phyloP scores from a whole-genome alignment of 495 filamentous ascomycete species.

The Penicillium bialowiezense region DNA sequence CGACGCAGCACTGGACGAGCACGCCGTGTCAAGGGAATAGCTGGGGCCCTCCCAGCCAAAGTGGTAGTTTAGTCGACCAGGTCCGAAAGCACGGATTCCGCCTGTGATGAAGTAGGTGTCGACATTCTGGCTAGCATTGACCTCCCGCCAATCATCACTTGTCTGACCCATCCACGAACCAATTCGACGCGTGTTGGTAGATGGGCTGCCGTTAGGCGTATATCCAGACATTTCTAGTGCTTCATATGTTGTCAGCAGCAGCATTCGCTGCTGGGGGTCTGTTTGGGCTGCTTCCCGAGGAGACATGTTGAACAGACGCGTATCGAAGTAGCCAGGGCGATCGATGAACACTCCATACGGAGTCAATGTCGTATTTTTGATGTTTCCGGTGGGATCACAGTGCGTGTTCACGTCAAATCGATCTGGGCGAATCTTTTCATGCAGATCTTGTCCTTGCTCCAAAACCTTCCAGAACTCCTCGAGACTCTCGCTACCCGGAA shows the following conservation, averaged over 20 bases:
- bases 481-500: constrained; percentile 27
- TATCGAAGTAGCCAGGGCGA: constrained; percentile 30
- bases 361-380: constrained; percentile 28
- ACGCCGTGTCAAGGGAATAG: constrained; percentile 72
- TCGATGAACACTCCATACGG: constrained; percentile 40
- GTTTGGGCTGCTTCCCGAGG: constrained; percentile 57
- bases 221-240: constrained; percentile 72
- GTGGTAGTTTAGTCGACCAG: constrained; percentile 45
- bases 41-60: constrained; percentile 69
- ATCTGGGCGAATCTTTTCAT: constrained; percentile 34
- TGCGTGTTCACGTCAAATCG: constrained; percentile 41
- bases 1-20: constrained; percentile 57
- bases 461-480: constrained; percentile 42
- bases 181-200: constrained; percentile 47
- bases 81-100: constrained; percentile 66
- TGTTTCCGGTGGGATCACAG: constrained; percentile 35
- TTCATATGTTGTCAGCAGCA: constrained; percentile 71
- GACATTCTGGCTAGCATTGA: constrained; percentile 68
- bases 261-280: constrained; percentile 73
- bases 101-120: constrained; percentile 80
- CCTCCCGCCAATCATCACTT: constrained; percentile 74
- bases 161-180: constrained; percentile 79
- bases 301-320: constrained; percentile 36
- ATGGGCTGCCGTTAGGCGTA: constrained; percentile 12
- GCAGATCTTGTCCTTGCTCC: constrained; percentile 33